These are phyloP conservation scores for Salix exigua DNA, from an alignment of 345 rosid genomes.

Conservation along the genomic window DNA sequence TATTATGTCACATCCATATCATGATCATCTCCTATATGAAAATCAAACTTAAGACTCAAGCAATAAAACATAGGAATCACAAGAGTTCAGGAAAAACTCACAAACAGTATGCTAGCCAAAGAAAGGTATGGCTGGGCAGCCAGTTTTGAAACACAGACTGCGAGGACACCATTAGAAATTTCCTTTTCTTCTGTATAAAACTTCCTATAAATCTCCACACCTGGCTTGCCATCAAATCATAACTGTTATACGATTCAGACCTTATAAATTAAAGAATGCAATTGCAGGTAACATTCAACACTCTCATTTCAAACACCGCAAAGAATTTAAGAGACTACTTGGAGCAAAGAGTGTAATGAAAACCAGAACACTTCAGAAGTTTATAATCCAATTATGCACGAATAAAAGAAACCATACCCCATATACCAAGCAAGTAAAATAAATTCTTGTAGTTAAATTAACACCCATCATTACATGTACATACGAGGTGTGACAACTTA, in stretches of 20 bases:
- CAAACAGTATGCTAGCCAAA: too few relatives aligned
- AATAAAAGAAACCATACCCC: neutral
- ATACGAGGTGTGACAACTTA: neutral
- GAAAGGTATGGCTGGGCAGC: slow-evolving; percentile 63
- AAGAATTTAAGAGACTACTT: neutral
- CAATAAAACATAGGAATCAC: too few relatives aligned
- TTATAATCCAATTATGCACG: neutral
- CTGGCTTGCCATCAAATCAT: slow-evolving; percentile 20
- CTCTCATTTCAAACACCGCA: neutral
- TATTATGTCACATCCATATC: too few relatives aligned
- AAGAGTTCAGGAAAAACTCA: too few relatives aligned
- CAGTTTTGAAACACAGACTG: slow-evolving; percentile 47
- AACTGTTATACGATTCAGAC: neutral
- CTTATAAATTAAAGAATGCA: neutral
- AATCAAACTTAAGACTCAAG: too few relatives aligned
- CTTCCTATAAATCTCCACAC: slow-evolving; percentile 56
- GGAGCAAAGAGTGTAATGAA: neutral
- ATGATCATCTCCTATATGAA: too few relatives aligned
- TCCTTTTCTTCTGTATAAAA: slow-evolving; percentile 70
- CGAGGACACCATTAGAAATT: slow-evolving; percentile 59
- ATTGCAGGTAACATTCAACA: neutral
- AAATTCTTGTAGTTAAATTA: neutral
- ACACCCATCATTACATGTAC: neutral
- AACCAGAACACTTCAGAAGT: neutral
- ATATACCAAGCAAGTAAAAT: neutral